Conservation (phyloP, 768 basidiomycete genomes). For the Leccinum fibrillosum region DNA sequence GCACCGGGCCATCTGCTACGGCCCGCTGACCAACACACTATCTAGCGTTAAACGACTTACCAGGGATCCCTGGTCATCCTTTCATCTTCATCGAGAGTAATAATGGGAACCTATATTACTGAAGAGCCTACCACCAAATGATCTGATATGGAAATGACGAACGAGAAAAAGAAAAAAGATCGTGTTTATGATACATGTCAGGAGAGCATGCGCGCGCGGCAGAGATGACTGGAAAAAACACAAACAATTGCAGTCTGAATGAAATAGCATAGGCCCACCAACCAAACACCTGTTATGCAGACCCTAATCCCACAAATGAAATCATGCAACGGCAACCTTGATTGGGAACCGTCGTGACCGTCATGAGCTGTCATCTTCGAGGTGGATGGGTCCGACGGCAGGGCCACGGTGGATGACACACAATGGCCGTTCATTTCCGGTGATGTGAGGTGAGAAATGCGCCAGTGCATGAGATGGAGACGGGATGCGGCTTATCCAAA, state of each 20-base stretch:
- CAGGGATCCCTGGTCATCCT: neutral
- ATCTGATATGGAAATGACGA: neutral
- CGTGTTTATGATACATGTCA: neutral
- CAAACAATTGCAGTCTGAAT: conserved; percentile 3
- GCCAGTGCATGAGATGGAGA: neutral
- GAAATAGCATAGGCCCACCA: neutral
- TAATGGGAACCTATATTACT: neutral
- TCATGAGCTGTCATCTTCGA: conserved; percentile 13
- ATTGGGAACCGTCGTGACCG: neutral
- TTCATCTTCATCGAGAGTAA: neutral
- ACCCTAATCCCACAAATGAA: neutral
- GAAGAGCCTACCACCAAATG: neutral
- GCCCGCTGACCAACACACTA: neutral
- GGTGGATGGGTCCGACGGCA: conserved; percentile 22
- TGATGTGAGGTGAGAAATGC: neutral
- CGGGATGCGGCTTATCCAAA: conserved; percentile 48
- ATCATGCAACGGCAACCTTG: neutral
- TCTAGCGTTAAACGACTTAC: neutral
- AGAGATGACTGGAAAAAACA: conserved; percentile 1
- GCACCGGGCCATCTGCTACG: neutral
- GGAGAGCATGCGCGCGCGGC: neutral
- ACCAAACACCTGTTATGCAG: neutral
- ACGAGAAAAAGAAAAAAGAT: neutral
- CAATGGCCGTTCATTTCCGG: neutral
- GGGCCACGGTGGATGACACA: neutral